A percentile compares a stretch with the other conserved stretches of the same genome.
phyloP scores from a whole-genome alignment of 2,329 filamentous ascomycete genomes.

The Fusarium temperatum region DNA sequence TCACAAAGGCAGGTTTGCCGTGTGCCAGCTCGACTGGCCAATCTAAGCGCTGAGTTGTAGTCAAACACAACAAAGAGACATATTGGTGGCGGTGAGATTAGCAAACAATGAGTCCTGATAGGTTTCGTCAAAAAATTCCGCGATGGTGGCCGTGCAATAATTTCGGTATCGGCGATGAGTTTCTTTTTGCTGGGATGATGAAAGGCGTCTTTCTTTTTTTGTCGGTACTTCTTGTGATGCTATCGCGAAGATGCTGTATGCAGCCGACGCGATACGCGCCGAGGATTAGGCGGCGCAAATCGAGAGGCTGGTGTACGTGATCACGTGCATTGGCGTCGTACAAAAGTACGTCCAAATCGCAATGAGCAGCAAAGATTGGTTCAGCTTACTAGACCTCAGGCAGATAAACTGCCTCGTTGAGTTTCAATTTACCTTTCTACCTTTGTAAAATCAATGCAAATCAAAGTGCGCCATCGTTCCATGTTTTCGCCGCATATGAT shows the following conservation, averaged over 20 bases:
- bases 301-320: constrained; percentile 35
- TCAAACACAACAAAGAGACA: constrained; percentile 41
- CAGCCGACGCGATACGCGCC: constrained; percentile 45
- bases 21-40: constrained; percentile 29
- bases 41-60: constrained; percentile 26
- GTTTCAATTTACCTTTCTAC: not conserved
- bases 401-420: not conserved
- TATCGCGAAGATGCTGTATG: constrained; percentile 41
- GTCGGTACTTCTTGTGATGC: constrained; percentile 33
- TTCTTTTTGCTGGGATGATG: not conserved
- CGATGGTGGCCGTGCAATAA: not conserved
- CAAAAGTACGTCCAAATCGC: not conserved
- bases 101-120: constrained; percentile 1
- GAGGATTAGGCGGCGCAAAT: constrained; percentile 50
- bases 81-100: constrained; percentile 35
- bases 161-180: not conserved
- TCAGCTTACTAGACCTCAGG: too few relatives aligned
- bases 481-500: not conserved
- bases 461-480: not conserved
- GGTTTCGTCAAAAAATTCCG: not conserved
- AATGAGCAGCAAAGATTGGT: not conserved
- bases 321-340: constrained; percentile 40
- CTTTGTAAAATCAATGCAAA: not conserved
- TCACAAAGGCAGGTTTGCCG: constrained; percentile 15
- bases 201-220: constrained; percentile 19